Percentiles rank a stretch among this genome's conserved stretches.
Conservation (phyloP, 23 red algal genomes). For the Gracilaria vermiculophylla region DNA sequence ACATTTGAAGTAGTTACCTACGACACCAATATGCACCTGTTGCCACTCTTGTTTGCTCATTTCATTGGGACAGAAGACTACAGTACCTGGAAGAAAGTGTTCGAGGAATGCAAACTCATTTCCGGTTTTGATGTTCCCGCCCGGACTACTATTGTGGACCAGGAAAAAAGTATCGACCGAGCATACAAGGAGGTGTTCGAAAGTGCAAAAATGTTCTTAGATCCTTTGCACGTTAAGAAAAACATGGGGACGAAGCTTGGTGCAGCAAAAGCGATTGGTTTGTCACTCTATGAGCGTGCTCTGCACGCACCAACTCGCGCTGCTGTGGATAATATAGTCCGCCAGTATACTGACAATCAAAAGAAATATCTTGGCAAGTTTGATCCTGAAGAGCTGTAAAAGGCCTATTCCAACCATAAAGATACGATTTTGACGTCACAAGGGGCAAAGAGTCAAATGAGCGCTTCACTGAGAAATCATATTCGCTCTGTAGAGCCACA, state of each 20-base stretch:
- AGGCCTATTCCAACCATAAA: conserved; percentile 5
- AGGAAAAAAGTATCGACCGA: conserved; percentile 35
- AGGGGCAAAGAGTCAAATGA: conserved; percentile 30
- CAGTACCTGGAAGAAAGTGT: conserved; percentile 14
- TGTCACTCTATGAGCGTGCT: background rate
- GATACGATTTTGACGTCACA: conserved; percentile 19
- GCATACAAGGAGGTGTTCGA: conserved; percentile 31
- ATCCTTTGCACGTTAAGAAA: conserved; percentile 42
- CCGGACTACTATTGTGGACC: conserved; percentile 28
- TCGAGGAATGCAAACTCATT: conserved; percentile 17
- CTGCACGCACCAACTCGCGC: conserved; percentile 29
- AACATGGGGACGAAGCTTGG: conserved; percentile 21
- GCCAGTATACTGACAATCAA: background rate
- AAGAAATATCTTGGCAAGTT: background rate
- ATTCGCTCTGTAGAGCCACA: conserved; percentile 41
- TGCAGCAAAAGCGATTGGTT: conserved; percentile 9
- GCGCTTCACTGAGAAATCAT: background rate
- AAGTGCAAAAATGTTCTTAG: conserved; percentile 30
- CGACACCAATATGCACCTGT: conserved; percentile 30
- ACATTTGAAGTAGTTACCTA: conserved; percentile 48
- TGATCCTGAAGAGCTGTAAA: conserved; percentile 13
- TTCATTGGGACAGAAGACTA: conserved; percentile 18
- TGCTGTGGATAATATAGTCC: background rate
- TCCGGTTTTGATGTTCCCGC: conserved; percentile 1
- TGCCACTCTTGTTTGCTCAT: conserved; percentile 34